Evolutionary conservation across 2,329 filamentous ascomycete species (phyloP).

Genomic region (Nothophaeocryptopus gaeumannii): DNA sequence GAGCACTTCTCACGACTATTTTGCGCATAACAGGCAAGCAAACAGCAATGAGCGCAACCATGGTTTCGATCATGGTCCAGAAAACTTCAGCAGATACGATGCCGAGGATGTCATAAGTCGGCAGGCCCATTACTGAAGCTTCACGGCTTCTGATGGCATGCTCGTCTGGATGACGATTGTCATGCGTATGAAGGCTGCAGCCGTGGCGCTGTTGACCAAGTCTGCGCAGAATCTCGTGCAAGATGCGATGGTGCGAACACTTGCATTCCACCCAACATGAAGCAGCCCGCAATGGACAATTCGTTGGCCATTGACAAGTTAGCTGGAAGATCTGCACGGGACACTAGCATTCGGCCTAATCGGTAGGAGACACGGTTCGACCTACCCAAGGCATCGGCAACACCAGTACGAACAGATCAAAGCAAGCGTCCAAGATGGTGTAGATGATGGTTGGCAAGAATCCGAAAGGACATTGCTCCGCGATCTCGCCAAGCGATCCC

Average conservation of each 20-base stretch:
- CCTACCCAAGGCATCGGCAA: slow-evolving; percentile 15
- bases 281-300: slow-evolving; percentile 14
- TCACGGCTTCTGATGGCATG: slow-evolving; percentile 15
- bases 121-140: slow-evolving; percentile 13
- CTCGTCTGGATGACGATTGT: slow-evolving; percentile 15
- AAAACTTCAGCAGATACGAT: slow-evolving; percentile 18
- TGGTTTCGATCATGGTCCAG: slow-evolving; percentile 19
- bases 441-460: slow-evolving; percentile 18
- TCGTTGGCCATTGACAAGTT: slow-evolving; percentile 13
- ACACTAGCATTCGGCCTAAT: neutral
- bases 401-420: slow-evolving; percentile 15
- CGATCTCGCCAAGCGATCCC: slow-evolving; percentile 14
- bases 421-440: slow-evolving; percentile 15
- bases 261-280: slow-evolving; percentile 11
- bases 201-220: slow-evolving; percentile 5
- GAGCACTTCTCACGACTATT: slow-evolving; percentile 5
- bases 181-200: slow-evolving; percentile 18
- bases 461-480: slow-evolving; percentile 15
- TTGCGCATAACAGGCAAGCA: slow-evolving; percentile 14
- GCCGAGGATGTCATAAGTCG: slow-evolving; percentile 17
- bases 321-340: slow-evolving; percentile 11
- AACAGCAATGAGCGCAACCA: slow-evolving; percentile 14
- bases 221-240: neutral
- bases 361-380: too few relatives aligned
- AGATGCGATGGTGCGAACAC: neutral